Percentiles rank a stretch among this genome's conserved stretches.
These are phyloP conservation scores for Phytopythium montanum DNA, from an alignment of 352 stramenopile species.

Conservation along the genomic window DNA sequence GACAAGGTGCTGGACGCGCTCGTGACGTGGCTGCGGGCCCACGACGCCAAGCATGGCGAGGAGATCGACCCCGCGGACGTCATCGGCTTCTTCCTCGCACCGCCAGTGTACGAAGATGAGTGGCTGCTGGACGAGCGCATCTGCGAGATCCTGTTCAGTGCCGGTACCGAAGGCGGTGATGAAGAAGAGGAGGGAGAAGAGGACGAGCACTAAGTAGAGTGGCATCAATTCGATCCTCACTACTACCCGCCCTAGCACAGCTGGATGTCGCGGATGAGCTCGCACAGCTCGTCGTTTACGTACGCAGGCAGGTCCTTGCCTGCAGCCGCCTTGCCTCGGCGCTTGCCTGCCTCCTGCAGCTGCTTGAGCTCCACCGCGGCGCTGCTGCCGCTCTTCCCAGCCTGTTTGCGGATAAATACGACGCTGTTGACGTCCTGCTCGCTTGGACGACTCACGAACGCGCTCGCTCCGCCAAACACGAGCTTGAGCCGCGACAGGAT, in stretches of 20 bases:
- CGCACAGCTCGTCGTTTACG: conserved; percentile 43
- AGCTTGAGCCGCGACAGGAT: conserved; percentile 37
- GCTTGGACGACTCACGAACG: conserved; percentile 29
- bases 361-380: conserved; percentile 27
- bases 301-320: conserved; percentile 21
- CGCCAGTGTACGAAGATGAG: conserved; percentile 71
- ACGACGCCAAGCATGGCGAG: conserved; percentile 44
- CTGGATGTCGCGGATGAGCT: conserved; percentile 52
- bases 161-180: conserved; percentile 26
- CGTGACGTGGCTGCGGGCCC: conserved; percentile 41
- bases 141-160: conserved; percentile 67
- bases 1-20: conserved; percentile 46
- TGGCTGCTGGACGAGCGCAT: conserved; percentile 78
- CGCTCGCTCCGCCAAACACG: conserved; percentile 24
- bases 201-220: not conserved
- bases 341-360: conserved; percentile 29
- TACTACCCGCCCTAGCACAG: conserved; percentile 21
- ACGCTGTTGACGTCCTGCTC: conserved; percentile 67
- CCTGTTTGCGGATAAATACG: conserved; percentile 44
- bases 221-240: not conserved
- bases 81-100: conserved; percentile 63
- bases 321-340: conserved; percentile 18
- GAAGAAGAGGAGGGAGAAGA: conserved; percentile 18
- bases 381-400: conserved; percentile 12
- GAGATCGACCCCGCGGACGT: conserved; percentile 55